phyloP scores from a whole-genome alignment of 495 filamentous ascomycete species.

The Podospora australis region DNA sequence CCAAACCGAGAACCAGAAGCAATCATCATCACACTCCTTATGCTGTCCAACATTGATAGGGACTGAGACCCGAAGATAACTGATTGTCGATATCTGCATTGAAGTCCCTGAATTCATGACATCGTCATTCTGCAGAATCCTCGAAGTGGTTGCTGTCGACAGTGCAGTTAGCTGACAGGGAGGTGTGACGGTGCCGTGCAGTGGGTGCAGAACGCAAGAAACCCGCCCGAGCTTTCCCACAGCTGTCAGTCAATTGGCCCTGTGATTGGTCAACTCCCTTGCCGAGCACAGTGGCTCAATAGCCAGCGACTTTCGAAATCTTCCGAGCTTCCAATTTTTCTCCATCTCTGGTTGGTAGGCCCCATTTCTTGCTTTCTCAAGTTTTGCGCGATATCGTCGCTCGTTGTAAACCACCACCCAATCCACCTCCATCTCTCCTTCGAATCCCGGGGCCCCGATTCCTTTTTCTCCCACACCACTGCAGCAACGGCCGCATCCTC shows the following conservation, averaged over 20 bases:
- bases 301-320: constrained; percentile 24
- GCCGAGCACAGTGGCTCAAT: constrained; percentile 18
- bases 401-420: constrained; percentile 6
- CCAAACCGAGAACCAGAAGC: too few relatives aligned
- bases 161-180: too few relatives aligned
- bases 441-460: neutral
- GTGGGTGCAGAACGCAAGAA: neutral
- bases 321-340: constrained; percentile 32
- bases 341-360: constrained; percentile 4
- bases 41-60: too few relatives aligned
- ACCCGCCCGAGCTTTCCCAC: constrained; percentile 6
- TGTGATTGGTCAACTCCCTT: constrained; percentile 23
- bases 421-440: neutral
- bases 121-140: too few relatives aligned
- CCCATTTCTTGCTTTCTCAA: constrained; percentile 3
- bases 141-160: too few relatives aligned
- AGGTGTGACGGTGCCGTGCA: too few relatives aligned
- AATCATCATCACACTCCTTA: too few relatives aligned
- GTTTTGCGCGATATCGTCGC: constrained; percentile 26
- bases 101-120: too few relatives aligned
- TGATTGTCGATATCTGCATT: too few relatives aligned
- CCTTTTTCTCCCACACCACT: constrained; percentile 6
- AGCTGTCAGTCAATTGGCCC: constrained; percentile 18
- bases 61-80: too few relatives aligned
- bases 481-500: neutral